A percentile compares a stretch with the other conserved stretches of the same genome.
Conservation (phyloP, 2,329 filamentous ascomycete genomes). For the Venturia pyrina region DNA sequence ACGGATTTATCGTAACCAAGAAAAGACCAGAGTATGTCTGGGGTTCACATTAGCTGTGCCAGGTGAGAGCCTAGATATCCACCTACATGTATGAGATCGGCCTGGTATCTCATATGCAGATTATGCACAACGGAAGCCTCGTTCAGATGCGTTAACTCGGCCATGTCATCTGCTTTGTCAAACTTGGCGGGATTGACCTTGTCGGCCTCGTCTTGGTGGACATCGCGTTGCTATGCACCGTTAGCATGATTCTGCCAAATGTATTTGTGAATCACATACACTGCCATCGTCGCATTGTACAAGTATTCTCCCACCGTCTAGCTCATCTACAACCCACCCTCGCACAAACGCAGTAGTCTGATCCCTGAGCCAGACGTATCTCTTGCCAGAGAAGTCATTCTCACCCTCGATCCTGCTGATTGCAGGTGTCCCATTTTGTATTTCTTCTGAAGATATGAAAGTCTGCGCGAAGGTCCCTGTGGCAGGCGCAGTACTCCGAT, state of each 20-base stretch:
- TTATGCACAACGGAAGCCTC: slow-evolving; percentile 98
- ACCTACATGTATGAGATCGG: slow-evolving; percentile 77
- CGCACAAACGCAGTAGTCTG: slow-evolving; percentile 79
- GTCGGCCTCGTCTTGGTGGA: slow-evolving; percentile 79
- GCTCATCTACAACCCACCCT: slow-evolving; percentile 82
- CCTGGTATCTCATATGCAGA: slow-evolving; percentile 85
- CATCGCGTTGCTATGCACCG: slow-evolving; percentile 58
- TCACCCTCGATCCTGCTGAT: slow-evolving; percentile 79
- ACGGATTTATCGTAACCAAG: slow-evolving; percentile 93
- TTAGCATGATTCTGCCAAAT: slow-evolving; percentile 15
- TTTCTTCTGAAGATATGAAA: slow-evolving; percentile 84
- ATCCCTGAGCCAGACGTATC: slow-evolving; percentile 96
- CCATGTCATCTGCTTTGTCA: slow-evolving; percentile 99
- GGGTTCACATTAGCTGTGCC: slow-evolving; percentile 28
- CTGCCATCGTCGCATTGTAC: slow-evolving; percentile 92
- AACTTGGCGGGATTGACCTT: slow-evolving; percentile 99
- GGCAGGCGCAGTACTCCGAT: slow-evolving; percentile 48
- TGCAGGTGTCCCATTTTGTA: slow-evolving; percentile 46
- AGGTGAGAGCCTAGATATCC: neutral
- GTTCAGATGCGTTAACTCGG: slow-evolving; percentile 93
- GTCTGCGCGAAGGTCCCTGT: slow-evolving; percentile 88
- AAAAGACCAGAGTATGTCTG: slow-evolving; percentile 89
- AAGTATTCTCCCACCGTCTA: slow-evolving; percentile 56
- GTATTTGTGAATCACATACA: slow-evolving; percentile 22
- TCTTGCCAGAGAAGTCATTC: slow-evolving; percentile 96